A percentile compares a stretch with the other conserved stretches of the same genome.
These are phyloP conservation scores for Roridomyces roridus DNA, from an alignment of 768 basidiomycete species.

Conservation along the genomic window DNA sequence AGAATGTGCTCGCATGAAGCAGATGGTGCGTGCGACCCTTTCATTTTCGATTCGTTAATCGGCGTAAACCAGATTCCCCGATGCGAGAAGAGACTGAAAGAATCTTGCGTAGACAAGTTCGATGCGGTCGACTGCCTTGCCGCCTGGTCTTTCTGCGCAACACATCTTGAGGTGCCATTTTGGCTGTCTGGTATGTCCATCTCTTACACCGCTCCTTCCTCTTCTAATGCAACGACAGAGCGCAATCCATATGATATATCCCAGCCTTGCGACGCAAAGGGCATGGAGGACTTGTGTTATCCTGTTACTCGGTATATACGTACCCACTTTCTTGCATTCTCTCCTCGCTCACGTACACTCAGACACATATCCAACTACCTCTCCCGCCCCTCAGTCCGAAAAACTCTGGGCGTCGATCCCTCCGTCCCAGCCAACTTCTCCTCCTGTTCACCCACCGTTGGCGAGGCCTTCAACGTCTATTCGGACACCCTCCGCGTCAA, in stretches of 20 bases:
- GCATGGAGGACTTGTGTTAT: slow-evolving; percentile 16
- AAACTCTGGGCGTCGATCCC: slow-evolving; percentile 52
- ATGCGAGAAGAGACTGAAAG: slow-evolving; percentile 61
- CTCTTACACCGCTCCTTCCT: background rate
- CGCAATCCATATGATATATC: slow-evolving; percentile 65
- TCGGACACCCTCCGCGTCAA: slow-evolving; percentile 53
- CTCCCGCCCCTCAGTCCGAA: slow-evolving; percentile 51
- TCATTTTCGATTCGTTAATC: slow-evolving; percentile 37
- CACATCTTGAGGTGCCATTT: slow-evolving; percentile 52
- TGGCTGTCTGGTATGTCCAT: slow-evolving; percentile 46
- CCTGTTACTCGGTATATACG: slow-evolving; percentile 9
- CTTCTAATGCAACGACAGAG: slow-evolving; percentile 24
- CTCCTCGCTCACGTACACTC: background rate
- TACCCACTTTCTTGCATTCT: background rate
- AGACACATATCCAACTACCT: slow-evolving; percentile 58
- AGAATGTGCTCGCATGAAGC: slow-evolving; percentile 49
- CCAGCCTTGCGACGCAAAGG: slow-evolving; percentile 35
- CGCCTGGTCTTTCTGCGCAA: slow-evolving; percentile 69
- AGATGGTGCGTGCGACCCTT: slow-evolving; percentile 33
- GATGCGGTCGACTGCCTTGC: slow-evolving; percentile 72
- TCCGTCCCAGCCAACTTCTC: slow-evolving; percentile 42
- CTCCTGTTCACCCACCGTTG: slow-evolving; percentile 49
- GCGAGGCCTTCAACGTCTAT: slow-evolving; percentile 48
- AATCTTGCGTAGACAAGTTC: slow-evolving; percentile 66
- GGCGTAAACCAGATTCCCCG: slow-evolving; percentile 57